Conservation (phyloP, 1,284 basidiomycete species). For the Marasmius sp. region DNA sequence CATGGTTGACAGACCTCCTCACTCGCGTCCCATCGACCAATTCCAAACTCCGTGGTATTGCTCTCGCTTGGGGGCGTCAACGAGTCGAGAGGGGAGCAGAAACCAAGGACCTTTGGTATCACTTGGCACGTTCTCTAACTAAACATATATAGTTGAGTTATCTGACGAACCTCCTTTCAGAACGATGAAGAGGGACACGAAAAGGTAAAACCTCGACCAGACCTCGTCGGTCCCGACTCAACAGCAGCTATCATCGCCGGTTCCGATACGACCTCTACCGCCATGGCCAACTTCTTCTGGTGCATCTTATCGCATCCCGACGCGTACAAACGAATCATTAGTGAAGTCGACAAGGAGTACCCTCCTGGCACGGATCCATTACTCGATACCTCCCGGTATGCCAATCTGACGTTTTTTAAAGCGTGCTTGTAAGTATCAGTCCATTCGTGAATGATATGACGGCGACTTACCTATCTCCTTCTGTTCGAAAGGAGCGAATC, state of each 20-base stretch:
- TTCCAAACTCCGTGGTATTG: constrained; percentile 31
- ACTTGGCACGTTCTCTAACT: constrained; percentile 30
- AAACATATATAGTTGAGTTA: neutral
- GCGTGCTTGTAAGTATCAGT: constrained; percentile 32
- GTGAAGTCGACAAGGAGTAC: neutral
- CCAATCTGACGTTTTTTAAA: constrained; percentile 33
- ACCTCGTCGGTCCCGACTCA: constrained; percentile 19
- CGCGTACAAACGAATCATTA: neutral
- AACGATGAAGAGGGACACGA: constrained; percentile 36
- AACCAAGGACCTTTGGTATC: constrained; percentile 45
- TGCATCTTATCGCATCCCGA: constrained; percentile 3
- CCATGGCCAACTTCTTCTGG: neutral
- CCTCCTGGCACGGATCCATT: neutral
- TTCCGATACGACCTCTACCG: constrained; percentile 11
- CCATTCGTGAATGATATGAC: neutral
- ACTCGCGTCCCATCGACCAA: constrained; percentile 25
- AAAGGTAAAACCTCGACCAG: neutral
- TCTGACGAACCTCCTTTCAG: constrained; percentile 18
- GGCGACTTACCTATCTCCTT: neutral
- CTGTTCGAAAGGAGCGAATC: constrained; percentile 34
- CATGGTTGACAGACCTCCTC: constrained; percentile 31
- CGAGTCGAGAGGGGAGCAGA: constrained; percentile 28
- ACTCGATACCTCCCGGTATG: neutral
- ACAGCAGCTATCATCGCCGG: constrained; percentile 27
- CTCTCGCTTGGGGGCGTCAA: constrained; percentile 26